Conservation (phyloP, 2,329 filamentous ascomycete species). For the Colletotrichum sublineola region DNA sequence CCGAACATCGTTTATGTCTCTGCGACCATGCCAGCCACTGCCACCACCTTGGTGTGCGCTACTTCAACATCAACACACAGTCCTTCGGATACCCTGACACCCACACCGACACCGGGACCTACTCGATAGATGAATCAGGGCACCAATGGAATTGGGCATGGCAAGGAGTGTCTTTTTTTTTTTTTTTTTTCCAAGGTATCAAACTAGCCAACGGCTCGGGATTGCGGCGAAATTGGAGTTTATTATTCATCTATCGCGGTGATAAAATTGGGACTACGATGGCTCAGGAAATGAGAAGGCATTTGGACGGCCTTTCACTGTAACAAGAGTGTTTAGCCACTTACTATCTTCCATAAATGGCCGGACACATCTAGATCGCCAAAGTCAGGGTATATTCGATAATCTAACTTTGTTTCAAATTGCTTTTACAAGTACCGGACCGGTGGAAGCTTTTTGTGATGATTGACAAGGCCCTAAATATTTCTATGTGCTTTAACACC, state of each 20-base stretch:
- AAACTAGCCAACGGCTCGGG: background rate
- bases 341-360: fast-evolving
- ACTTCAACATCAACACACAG: slow-evolving; percentile 12
- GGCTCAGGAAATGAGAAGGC: background rate
- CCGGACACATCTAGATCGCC: background rate
- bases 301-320: background rate
- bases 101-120: background rate
- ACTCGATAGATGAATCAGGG: background rate
- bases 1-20: slow-evolving; percentile 7
- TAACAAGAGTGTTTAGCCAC: background rate
- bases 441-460: too few species aligned
- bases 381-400: background rate
- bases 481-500: too few species aligned
- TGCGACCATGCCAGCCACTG: slow-evolving; percentile 20
- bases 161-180: background rate
- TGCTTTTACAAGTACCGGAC: too few species aligned
- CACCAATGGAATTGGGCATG: background rate
- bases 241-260: background rate
- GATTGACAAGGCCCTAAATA: too few species aligned
- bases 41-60: slow-evolving; percentile 2
- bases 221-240: background rate
- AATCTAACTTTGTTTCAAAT: too few species aligned
- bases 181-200: too few species aligned
- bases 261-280: background rate
- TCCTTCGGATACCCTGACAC: background rate